Base-by-base conservation (phyloP, 257 asterid species). In the Solanum sejunctum region DNA sequence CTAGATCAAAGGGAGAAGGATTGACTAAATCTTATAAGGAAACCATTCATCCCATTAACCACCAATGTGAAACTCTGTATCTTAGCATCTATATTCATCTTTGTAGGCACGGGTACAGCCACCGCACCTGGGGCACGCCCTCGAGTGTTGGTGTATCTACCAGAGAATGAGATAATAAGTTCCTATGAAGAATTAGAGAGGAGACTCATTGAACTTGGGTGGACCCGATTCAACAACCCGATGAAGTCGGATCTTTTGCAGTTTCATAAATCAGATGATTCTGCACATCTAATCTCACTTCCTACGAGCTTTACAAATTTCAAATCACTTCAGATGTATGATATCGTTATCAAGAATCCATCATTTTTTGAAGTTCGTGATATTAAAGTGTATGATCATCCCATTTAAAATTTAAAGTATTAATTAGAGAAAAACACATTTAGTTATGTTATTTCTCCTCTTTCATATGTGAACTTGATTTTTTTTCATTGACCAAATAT, bases 71-170 rank as follows among this genome's bases (percentile, higher is more conserved):
- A n/a, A n/a, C n/a, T n/a, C n/a, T n/a, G n/a, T n/a, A n/a, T n/a
- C n/a, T n/a, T n/a, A n/a, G n/a, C n/a, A n/a, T n/a, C n/a, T n/a
- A 45, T 12, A 51, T 77, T 23, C 23, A 16, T 23, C 16, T 51
- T 3, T 49, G 1, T 5, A 77, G 84, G 55, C 58, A 49, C 86
- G 0, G 90, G 91, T 3, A 87, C 91, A 73, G 81, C 88, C 1
- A 89, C 91, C 0, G 88, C 91, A 61, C 91, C 90, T 0, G 90
- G 90, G 2, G 89, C 90, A 4, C 91, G 90, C 20, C 91, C 91
- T 7, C 72, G 83, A 26, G 81, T 87, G 54, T 84, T 89, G 6
- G 87, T 89, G 28, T 89, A 87, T 60, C 86, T 89, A 8, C 90
- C 90, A 1, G 52, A 83, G 3, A 80, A 87, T 80, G 84, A 85